A percentile compares a stretch with the other conserved stretches of the same genome.
Conservation (phyloP, 169 alveolate genomes). For the Babesia sp. region DNA sequence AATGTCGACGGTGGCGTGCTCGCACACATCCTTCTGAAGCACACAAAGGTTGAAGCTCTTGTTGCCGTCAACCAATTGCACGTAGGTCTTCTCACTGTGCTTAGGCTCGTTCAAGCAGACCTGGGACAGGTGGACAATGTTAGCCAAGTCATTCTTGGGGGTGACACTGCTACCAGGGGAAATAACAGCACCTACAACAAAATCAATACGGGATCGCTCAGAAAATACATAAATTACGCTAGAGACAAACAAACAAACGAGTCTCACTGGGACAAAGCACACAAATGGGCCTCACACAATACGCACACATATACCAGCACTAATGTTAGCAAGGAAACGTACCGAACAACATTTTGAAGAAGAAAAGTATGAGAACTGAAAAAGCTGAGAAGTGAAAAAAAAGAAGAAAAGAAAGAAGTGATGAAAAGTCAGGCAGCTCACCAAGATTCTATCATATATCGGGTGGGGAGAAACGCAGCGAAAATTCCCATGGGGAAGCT, state of each 20-base stretch:
- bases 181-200: slow-evolving; percentile 58
- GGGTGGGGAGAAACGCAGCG: slow-evolving; percentile 14
- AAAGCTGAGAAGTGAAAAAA: neutral
- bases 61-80: slow-evolving; percentile 83
- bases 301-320: neutral
- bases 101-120: slow-evolving; percentile 86
- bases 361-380: neutral
- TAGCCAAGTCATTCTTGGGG: slow-evolving; percentile 66
- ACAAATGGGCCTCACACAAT: neutral
- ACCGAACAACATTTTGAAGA: slow-evolving; percentile 34
- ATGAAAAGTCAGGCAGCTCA: slow-evolving; percentile 6
- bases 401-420: neutral
- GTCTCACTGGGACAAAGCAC: neutral
- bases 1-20: slow-evolving; percentile 81
- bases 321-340: neutral
- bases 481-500: neutral
- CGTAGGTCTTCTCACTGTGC: slow-evolving; percentile 81
- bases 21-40: slow-evolving; percentile 85
- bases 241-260: neutral
- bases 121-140: slow-evolving; percentile 82
- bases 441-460: slow-evolving; percentile 3
- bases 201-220: neutral
- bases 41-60: slow-evolving; percentile 81
- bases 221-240: neutral
- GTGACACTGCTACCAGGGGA: slow-evolving; percentile 67